Base-by-base conservation (phyloP, 345 rosid species). In the Odontarrhena argentea region DNA sequence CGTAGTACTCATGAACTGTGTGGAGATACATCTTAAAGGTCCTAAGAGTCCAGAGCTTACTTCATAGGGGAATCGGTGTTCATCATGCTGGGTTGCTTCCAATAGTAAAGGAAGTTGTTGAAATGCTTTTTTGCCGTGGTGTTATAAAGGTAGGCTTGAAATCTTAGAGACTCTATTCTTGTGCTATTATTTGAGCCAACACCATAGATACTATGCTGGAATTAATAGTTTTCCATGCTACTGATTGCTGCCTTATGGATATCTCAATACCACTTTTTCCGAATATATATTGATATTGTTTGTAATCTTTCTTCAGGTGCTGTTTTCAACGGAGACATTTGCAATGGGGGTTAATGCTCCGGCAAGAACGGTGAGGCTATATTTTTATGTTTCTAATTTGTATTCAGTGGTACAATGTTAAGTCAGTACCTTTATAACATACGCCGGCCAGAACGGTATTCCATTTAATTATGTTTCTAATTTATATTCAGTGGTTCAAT, bases 271-370 rank as follows among this genome's bases (percentile, higher is more conserved):
- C 45, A 48, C 10, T 9, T 51, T 22, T 64, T 9, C 37, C 53
- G 9, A 37, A 35, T 13, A 18, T 36, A 6, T 13, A 71, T 66
- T 65, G n/a, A 41, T 15, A 4, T 69, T 58, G 25, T 57, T 44
- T 57, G 18, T 75, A 42, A 67, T 83, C 65, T 63, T 69, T 53
- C 55, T 75, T 34, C 69, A 93, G 99, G 89, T 93, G 49, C 76
- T 93, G 67, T 93, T 93, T 81, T 91, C 99, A 68, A 93, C 99
- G 1, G 99, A 93, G 84, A 93, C 97, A 74, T 93, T 93, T 79
- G 97, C 99, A 25, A 93, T 93, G 99, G 99, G 99, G 60, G 99
- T 93, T 45, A 93, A 93, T 73, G 99, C 99, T 74, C 99, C 99
- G 3, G 99, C 99, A 15, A 85, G 99, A 82, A 93, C 97, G 72